phyloP scores from a whole-genome alignment of 1,284 basidiomycete species.

The Microbotryomycetes sp. region DNA sequence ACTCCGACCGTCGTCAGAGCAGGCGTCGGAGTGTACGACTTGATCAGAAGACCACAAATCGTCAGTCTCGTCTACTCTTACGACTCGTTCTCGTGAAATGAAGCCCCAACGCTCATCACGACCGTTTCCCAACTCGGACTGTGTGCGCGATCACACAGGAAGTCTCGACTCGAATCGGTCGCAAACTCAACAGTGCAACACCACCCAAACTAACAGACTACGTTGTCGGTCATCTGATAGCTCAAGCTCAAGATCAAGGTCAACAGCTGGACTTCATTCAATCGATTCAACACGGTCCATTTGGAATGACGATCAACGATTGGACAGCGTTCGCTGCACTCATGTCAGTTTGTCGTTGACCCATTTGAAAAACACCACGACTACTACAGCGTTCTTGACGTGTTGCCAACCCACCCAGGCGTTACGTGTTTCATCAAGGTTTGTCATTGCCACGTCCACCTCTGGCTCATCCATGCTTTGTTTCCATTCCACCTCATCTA shows the following conservation, averaged over 20 bases:
- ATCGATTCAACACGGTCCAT: conserved; percentile 56
- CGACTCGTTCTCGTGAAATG: background rate
- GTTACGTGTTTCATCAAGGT: conserved; percentile 70
- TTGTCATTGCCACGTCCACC: conserved; percentile 71
- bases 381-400: background rate
- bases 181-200: conserved; percentile 46
- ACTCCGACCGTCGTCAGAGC: conserved; percentile 63
- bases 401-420: conserved; percentile 51
- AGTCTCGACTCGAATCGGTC: conserved; percentile 65
- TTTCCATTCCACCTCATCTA: conserved; percentile 64
- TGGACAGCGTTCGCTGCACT: conserved; percentile 89
- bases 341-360: conserved; percentile 55
- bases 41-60: conserved; percentile 64
- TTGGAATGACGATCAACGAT: conserved; percentile 64
- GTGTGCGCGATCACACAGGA: conserved; percentile 47
- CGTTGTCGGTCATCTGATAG: conserved; percentile 72
- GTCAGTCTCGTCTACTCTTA: conserved; percentile 48
- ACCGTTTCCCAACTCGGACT: too few relatives aligned
- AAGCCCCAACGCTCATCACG: conserved; percentile 18
- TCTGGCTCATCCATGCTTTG: conserved; percentile 78
- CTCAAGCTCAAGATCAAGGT: conserved; percentile 63
- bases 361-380: background rate
- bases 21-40: conserved; percentile 71
- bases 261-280: conserved; percentile 69
- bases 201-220: conserved; percentile 64